Evolutionary conservation across 2,329 filamentous ascomycete species (phyloP).

Genomic region (Hymenoscyphus fraxineus): DNA sequence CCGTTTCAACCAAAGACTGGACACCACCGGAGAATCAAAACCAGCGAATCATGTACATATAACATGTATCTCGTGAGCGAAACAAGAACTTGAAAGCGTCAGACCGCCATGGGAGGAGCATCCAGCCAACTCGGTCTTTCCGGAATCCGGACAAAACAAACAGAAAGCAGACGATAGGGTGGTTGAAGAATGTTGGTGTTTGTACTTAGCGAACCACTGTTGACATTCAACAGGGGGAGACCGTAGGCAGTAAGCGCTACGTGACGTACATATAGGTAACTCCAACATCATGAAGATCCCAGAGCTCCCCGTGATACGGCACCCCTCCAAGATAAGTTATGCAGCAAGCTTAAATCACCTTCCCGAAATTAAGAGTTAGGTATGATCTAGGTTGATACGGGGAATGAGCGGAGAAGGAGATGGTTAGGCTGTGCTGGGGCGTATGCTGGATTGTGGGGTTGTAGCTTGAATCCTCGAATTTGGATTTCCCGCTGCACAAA

Average conservation of each 20-base stretch:
- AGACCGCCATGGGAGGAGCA: not conserved
- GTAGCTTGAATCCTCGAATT: not conserved
- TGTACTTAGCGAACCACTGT: slow-evolving; percentile 1
- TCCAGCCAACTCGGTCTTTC: not conserved
- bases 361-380: not conserved
- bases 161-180: not conserved
- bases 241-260: not conserved
- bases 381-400: not conserved
- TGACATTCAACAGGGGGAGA: not conserved
- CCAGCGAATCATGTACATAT: not conserved
- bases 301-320: not conserved
- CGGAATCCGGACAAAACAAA: not conserved
- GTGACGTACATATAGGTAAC: not conserved
- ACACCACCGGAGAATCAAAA: not conserved
- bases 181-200: slow-evolving; percentile 2
- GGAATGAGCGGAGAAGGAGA: not conserved
- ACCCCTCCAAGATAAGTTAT: not conserved
- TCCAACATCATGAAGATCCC: not conserved
- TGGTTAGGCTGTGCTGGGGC: not conserved
- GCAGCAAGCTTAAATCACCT: slow-evolving; percentile 1
- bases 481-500: not conserved
- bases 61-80: not conserved
- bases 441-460: not conserved
- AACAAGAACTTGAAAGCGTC: not conserved
- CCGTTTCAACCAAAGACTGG: not conserved